phyloP scores from a whole-genome alignment of 768 basidiomycete species.

The Rhodosporidiobolus odoratus region DNA sequence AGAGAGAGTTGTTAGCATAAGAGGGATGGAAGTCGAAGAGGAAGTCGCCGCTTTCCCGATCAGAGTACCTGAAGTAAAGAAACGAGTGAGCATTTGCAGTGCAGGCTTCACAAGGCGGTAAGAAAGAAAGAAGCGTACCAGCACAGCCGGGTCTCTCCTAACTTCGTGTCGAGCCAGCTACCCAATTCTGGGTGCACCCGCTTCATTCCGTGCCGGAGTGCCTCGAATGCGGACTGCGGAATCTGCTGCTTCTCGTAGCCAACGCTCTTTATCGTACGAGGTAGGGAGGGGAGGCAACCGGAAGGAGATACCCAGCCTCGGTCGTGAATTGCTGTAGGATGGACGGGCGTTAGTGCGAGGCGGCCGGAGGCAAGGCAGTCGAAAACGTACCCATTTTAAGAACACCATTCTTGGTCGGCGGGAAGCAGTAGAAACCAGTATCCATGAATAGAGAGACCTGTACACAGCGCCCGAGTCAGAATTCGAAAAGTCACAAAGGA shows the following conservation, averaged over 20 bases:
- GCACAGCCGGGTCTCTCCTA: conserved; percentile 71
- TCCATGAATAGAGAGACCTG: conserved; percentile 31
- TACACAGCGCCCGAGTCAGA: neutral
- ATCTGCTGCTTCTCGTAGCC: conserved; percentile 46
- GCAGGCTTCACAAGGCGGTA: neutral
- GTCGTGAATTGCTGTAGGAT: conserved; percentile 58
- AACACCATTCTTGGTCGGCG: conserved; percentile 44
- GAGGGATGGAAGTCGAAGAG: conserved; percentile 68
- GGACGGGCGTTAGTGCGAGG: neutral
- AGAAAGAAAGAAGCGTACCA: conserved; percentile 60
- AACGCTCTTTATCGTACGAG: conserved; percentile 41
- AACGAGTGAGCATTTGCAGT: neutral
- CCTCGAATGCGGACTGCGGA: conserved; percentile 56
- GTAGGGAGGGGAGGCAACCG: conserved; percentile 23
- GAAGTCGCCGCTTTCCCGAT: conserved; percentile 81
- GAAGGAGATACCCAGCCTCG: conserved; percentile 59
- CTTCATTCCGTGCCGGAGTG: conserved; percentile 55
- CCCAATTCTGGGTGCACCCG: conserved; percentile 72
- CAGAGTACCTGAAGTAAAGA: conserved; percentile 67
- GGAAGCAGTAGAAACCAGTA: conserved; percentile 36
- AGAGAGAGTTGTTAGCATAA: conserved; percentile 53
- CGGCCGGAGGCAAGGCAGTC: neutral
- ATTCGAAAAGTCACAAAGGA: neutral
- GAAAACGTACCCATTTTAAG: conserved; percentile 56
- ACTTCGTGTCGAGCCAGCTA: conserved; percentile 54